Conservation (phyloP, 2,329 filamentous ascomycete species). For the Arthrobotrys musiformis region DNA sequence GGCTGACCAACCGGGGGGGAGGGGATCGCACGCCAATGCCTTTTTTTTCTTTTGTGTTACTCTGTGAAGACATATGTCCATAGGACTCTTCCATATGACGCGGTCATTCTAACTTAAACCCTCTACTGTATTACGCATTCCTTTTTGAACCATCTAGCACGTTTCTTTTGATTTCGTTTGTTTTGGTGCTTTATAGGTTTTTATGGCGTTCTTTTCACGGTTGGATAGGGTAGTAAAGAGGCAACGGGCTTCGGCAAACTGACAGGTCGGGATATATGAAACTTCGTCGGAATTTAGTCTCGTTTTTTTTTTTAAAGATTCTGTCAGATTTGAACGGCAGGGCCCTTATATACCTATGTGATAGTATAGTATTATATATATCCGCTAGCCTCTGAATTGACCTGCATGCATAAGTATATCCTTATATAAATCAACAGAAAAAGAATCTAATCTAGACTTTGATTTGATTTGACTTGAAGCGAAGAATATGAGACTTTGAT, state of each 20-base stretch:
- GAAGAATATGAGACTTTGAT: too few relatives aligned
- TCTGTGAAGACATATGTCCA: not conserved
- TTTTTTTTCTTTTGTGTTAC: not conserved
- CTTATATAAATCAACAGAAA: too few relatives aligned
- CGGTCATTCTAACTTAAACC: slow-evolving; percentile 11
- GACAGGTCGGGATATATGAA: slow-evolving; percentile 19
- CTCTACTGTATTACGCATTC: slow-evolving; percentile 16
- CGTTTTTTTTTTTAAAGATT: not conserved
- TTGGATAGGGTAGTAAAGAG: slow-evolving; percentile 10
- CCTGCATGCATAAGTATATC: not conserved
- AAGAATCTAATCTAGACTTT: slow-evolving; percentile 10
- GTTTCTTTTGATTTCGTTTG: slow-evolving; percentile 1
- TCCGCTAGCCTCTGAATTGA: not conserved
- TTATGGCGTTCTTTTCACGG: slow-evolving; percentile 12
- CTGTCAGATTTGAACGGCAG: not conserved
- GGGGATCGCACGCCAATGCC: slow-evolving; percentile 20
- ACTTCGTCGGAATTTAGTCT: not conserved
- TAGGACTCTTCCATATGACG: not conserved
- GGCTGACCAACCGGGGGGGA: slow-evolving; percentile 20
- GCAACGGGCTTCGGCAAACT: slow-evolving; percentile 1
- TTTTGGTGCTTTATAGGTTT: slow-evolving; percentile 4
- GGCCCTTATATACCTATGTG: not conserved
- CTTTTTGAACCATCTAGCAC: slow-evolving; percentile 10
- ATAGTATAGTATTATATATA: not conserved
- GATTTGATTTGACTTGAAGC: too few relatives aligned